These are phyloP conservation scores for Eucalyptus urophylla DNA, from an alignment of 345 rosid genomes.

Conservation along the genomic window DNA sequence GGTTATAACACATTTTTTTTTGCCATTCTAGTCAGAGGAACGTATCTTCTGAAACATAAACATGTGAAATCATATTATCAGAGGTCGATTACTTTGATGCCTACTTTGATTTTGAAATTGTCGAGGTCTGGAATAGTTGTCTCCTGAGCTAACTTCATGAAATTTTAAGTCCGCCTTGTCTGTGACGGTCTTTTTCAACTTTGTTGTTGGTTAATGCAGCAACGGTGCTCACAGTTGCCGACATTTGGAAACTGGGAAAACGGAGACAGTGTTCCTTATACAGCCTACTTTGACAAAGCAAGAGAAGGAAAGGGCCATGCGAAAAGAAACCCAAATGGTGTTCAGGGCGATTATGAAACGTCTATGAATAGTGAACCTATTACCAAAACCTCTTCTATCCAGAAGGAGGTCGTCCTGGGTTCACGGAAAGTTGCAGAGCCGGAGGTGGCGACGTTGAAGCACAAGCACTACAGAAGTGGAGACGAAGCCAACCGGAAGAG, in stretches of 20 bases:
- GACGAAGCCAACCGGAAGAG: not conserved
- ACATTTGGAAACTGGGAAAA: slow-evolving; percentile 22
- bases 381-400: not conserved
- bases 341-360: not conserved
- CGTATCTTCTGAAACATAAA: not conserved
- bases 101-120: not conserved
- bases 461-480: not conserved
- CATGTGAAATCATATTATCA: not conserved
- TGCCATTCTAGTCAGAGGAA: not conserved
- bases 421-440: not conserved
- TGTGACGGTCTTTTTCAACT: not conserved
- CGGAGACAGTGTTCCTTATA: slow-evolving; percentile 7
- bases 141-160: not conserved
- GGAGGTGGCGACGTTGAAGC: not conserved
- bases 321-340: not conserved
- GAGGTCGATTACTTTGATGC: not conserved
- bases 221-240: slow-evolving; percentile 3
- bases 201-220: not conserved
- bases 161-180: not conserved
- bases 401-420: not conserved
- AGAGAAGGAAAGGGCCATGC: not conserved
- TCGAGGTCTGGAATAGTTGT: not conserved
- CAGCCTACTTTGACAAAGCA: slow-evolving; percentile 12
- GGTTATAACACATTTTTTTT: not conserved
- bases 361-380: not conserved